Base-by-base conservation (phyloP, 371 early-diverging fungal species). In the Rhizopus sp. region DNA sequence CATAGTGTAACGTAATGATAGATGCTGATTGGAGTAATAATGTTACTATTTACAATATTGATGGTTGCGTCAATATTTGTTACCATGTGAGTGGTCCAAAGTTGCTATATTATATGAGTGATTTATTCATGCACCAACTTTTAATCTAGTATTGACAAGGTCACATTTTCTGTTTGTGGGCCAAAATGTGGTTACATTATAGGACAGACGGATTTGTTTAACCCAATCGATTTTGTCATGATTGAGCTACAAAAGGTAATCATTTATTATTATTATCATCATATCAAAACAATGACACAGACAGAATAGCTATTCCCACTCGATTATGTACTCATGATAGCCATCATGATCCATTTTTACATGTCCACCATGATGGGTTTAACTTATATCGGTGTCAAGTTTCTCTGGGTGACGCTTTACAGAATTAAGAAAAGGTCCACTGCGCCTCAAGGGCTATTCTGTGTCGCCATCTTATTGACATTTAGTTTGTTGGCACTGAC, bases 151-250 rank as follows among this genome's bases (percentile, higher is more conserved):
- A 61, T 75, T 49, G 84, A 82, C 54, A 85, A 84, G 57, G 52
- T 83, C 23, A 67, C 63, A 4, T 79, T 75, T 44, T 82, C 84
- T 2, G 69, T 84, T 8, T 88, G 86, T 53, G 86, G 86, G 1
- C 70, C 74, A 16, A 64, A 77, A 55, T 86, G 88, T 57, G 88
- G 88, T 17, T 88, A 82, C 41, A 79, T 85, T 38, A 75, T 83
- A 23, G 74, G 75, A 8, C 84, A 77, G 38, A 74, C 83, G 9
- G 69, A 71, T 37, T 52, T 85, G 9, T 78, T 82, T 42, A 86
- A 85, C 63, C 86, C 85, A 0, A 64, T 85, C 62, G 81, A 86
- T 49, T 69, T 70, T 32, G 71, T 84, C 33, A 80, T 86, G 62
- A 66, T 83, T 23, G 69, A 72, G 48, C 55, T 84, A 6, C 73